Base-by-base conservation (phyloP, 148 eudicot species). In the Polygonum aviculare region DNA sequence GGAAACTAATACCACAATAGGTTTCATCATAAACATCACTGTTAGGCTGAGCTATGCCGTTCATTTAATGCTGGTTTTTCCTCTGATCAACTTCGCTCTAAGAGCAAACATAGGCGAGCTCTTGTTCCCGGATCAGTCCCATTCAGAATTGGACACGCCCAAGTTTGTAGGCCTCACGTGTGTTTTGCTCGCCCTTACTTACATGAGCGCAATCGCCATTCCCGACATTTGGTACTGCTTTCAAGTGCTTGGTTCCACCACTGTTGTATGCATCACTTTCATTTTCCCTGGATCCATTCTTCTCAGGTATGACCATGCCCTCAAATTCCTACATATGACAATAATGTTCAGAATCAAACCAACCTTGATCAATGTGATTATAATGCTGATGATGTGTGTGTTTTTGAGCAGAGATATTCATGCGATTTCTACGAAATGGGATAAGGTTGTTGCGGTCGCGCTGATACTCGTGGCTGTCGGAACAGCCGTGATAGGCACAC, bases 141-240 rank as follows among this genome's bases (percentile, higher is more conserved):
- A 76, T 39, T 72, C 89, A 78, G 88, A 83, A 60, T 70, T 74
- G 5, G 92, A 89, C 70, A 88, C 85, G 12, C 44, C 73, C 12
- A 78, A 95, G 82, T 94, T 92, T 69, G 71, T 86, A 31, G 84
- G 87, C 12, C 86, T 94, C 19, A 92, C 97, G 8, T 81, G 82
- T 72, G 35, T 74, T 44, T 77, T 87, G 35, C 92, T 94, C 12
- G 76, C 80, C 49, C 84, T 92, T 69, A 85, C 82, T 36, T 92
- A 94, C 77, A 26, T 81, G 33, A 85, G 82, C 0, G 93, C 98
- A 22, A 84, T 92, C 8, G 89, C 85, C 12, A 81, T 94, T 76
- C 98, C 98, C 35, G 85, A 90, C 74, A 92, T 94, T 77, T 94
- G 98, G 98, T 92, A 88, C 81, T 92, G 94, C 84, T 94, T 94